Evolutionary conservation across 148 eudicot species (phyloP), one percentile per base, ranked within the genome.

Genomic region (Dysphania ambrosioides): DNA sequence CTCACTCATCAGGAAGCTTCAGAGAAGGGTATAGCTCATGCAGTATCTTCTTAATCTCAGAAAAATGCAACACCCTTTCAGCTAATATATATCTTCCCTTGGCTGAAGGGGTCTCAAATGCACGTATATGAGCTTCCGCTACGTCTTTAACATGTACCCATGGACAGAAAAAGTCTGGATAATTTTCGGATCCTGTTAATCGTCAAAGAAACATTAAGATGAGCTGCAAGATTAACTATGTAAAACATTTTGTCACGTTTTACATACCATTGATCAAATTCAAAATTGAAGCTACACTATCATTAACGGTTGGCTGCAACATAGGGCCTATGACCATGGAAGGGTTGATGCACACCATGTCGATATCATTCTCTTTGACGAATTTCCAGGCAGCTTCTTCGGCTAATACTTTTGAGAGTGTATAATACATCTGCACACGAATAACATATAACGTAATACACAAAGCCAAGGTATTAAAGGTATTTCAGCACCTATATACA

Each of bases 101-200:
- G 5, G 90, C 90, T 8, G 90, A 85, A 63, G 83, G 79, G 24
- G 79, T 77, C 78, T 89, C 93, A 71, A 72, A 89, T 23, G 88
- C 93, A 15, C 55, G 80, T 76, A 89, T 84, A 78, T 89, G 93
- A 56, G 93, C 90, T 36, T 65, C 63, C 0, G 83, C 93, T 13
- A 87, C 89, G 78, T 89, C 87, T 78, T 84, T 82, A 21, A 87
- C 90, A 47, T 87, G 79, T n/a, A 89, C 78, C 87, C 82, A 85
- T 2, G 86, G 85, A 31, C 70, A 75, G 0, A 78, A 8, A 6
- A 59, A 36, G 78, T 87, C 79, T 34, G 70, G 68, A 59, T 82
- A 85, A 26, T 79, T 73, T 31, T 84, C 71, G 0, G 79, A 68
- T 5, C 88, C 93, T 89, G 77, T 36, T 76, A 11, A 77, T 42